phyloP scores from a whole-genome alignment of 441 rosid species.

The Gossypium laxum region DNA sequence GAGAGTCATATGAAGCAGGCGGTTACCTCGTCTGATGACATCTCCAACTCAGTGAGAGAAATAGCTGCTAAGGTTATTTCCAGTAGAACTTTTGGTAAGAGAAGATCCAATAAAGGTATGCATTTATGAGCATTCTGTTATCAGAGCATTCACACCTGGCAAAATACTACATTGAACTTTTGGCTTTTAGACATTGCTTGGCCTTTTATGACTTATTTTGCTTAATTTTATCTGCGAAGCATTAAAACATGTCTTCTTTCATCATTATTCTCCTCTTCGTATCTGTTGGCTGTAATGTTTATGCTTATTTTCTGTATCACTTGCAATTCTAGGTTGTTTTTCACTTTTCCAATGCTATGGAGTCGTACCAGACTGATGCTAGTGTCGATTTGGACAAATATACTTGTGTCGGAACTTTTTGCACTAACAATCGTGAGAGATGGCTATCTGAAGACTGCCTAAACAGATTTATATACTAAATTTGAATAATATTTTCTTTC shows the following conservation, averaged over 20 bases:
- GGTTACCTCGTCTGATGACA: slow-evolving; percentile 25
- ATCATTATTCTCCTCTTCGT: background rate
- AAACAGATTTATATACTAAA: background rate
- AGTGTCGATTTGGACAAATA: background rate
- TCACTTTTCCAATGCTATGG: background rate
- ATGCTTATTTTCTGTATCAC: background rate
- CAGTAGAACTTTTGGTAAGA: slow-evolving; percentile 33
- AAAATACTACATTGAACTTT: background rate
- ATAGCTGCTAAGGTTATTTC: slow-evolving; percentile 31
- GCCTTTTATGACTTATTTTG: background rate
- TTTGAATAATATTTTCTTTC: background rate
- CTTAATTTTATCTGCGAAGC: background rate
- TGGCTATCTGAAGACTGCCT: background rate
- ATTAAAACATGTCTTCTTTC: background rate
- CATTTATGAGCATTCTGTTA: background rate
- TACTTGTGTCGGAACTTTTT: background rate
- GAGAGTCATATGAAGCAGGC: slow-evolving; percentile 32
- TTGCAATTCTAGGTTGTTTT: slow-evolving; percentile 2
- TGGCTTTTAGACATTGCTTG: background rate
- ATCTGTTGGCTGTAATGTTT: background rate
- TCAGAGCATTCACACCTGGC: background rate
- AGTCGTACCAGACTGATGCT: background rate
- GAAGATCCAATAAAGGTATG: slow-evolving; percentile 35
- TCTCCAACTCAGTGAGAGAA: slow-evolving; percentile 27
- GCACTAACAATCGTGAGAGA: background rate